These are phyloP conservation scores for Anacardium occidentale DNA, from an alignment of 345 rosid species.

Conservation along the genomic window DNA sequence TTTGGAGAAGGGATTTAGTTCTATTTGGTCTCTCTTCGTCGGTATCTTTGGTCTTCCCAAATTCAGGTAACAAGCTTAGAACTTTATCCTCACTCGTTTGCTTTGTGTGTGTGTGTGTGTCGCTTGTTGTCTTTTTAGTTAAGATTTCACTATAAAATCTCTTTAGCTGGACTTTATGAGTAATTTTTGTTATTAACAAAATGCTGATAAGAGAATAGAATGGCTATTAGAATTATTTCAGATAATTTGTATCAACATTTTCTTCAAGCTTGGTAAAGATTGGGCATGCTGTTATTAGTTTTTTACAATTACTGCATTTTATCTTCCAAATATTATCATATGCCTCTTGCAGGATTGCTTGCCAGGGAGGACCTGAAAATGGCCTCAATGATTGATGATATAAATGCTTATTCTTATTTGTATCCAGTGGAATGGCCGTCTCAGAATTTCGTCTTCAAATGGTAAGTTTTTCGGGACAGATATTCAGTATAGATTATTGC, in stretches of 20 bases:
- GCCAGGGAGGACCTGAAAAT: constrained; percentile 59
- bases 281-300: no score
- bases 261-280: no score
- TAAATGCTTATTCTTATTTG: constrained; percentile 76
- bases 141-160: background rate
- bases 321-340: constrained; percentile 12
- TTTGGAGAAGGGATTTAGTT: constrained; percentile 67
- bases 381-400: constrained; percentile 67
- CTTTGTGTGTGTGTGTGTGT: no score
- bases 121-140: background rate
- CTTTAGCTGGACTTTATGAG: no score
- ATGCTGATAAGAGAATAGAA: no score
- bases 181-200: no score
- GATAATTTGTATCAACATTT: no score
- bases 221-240: no score
- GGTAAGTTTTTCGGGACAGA: constrained; percentile 40
- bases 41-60: constrained; percentile 41
- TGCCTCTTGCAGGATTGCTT: constrained; percentile 42
- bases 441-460: constrained; percentile 67
- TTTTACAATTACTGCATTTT: background rate
- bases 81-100: background rate
- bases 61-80: constrained; percentile 40
- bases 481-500: background rate
- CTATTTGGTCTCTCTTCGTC: constrained; percentile 67
- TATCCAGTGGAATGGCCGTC: constrained; percentile 69